phyloP scores from a whole-genome alignment of 441 rosid species.

The Erodium chrysanthum region DNA sequence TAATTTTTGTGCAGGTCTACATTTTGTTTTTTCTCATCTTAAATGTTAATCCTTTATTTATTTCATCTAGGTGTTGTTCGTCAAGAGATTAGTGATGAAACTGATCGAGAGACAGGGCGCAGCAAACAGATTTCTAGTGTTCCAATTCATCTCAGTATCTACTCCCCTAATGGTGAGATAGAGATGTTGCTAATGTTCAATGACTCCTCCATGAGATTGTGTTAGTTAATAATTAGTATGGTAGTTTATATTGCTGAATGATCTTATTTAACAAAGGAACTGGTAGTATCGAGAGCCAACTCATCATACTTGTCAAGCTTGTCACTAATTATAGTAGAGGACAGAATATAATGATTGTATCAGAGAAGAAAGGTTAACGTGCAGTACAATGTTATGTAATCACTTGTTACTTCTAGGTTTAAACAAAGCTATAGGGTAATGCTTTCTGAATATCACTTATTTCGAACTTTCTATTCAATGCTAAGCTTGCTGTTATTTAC shows the following conservation, averaged over 20 bases:
- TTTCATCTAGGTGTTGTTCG: conserved; percentile 65
- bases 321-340: background rate
- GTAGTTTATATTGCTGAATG: background rate
- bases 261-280: background rate
- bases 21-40: background rate
- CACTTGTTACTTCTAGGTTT: background rate
- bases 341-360: background rate
- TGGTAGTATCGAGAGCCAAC: background rate
- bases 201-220: background rate
- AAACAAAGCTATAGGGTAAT: background rate
- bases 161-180: conserved; percentile 74
- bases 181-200: conserved; percentile 5
- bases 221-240: background rate
- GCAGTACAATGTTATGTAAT: background rate
- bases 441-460: background rate
- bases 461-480: background rate
- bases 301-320: background rate
- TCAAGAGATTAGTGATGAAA: conserved; percentile 82
- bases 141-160: conserved; percentile 86
- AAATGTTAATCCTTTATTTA: conserved; percentile 13
- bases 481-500: background rate
- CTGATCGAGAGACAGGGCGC: conserved; percentile 89
- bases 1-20: conserved; percentile 3
- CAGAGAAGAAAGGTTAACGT: background rate
- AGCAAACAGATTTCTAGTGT: conserved; percentile 69